phyloP scores from a whole-genome alignment of 2,329 filamentous ascomycete genomes.

The Neoascochyta sp. region DNA sequence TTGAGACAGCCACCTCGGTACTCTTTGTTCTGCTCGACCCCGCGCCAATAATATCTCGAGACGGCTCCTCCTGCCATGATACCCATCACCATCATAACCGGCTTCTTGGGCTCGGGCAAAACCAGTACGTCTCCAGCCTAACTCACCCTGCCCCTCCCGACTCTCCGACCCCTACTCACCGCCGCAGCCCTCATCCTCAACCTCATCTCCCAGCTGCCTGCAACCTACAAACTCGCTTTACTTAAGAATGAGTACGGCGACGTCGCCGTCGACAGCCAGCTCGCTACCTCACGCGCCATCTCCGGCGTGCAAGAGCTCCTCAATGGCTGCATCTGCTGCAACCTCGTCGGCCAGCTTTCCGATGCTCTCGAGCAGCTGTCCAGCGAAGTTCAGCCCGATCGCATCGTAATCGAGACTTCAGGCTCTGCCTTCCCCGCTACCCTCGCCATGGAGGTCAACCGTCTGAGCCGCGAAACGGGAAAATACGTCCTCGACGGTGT shows the following conservation, averaged over 20 bases:
- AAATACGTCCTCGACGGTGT: constrained; percentile 79
- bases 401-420: constrained; percentile 91
- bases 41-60: too few relatives aligned
- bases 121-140: constrained; percentile 54
- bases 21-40: too few relatives aligned
- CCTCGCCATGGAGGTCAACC: constrained; percentile 84
- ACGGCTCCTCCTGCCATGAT: too few relatives aligned
- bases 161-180: constrained; percentile 4
- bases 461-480: constrained; percentile 66
- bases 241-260: constrained; percentile 99
- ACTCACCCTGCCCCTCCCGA: background rate
- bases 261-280: constrained; percentile 85
- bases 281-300: constrained; percentile 77
- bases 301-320: constrained; percentile 88
- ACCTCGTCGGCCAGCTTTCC: constrained; percentile 86
- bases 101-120: constrained; percentile 93
- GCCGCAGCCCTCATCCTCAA: constrained; percentile 72
- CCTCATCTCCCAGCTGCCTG: constrained; percentile 84
- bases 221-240: constrained; percentile 84
- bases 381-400: constrained; percentile 60
- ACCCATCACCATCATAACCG: constrained; percentile 91
- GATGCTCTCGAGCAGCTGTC: constrained; percentile 75
- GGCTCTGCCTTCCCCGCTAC: constrained; percentile 82
- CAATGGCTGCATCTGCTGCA: constrained; percentile 98
- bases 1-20: too few relatives aligned